Percentiles rank a stretch among this genome's conserved stretches.
Evolutionary conservation across 352 stramenopile species (phyloP).

Genomic region (Phytophthora syringae): DNA sequence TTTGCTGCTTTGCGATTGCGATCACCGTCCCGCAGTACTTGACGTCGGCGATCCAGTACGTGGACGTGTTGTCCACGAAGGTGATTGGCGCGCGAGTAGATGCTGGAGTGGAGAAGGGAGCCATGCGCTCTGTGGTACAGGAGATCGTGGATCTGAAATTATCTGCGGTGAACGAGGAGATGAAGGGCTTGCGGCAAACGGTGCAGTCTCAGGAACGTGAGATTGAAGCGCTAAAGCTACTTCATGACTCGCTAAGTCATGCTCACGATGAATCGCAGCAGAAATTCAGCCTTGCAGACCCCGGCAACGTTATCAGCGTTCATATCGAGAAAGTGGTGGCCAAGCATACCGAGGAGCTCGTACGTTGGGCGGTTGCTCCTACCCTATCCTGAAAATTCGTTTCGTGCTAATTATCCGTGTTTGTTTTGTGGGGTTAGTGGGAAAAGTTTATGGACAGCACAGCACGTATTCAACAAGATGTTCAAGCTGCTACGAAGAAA

Average conservation of each 20-base stretch:
- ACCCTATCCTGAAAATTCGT: neutral
- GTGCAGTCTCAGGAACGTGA: constrained; percentile 64
- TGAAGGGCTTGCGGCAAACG: constrained; percentile 54
- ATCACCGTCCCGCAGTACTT: constrained; percentile 78
- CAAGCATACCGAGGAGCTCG: constrained; percentile 72
- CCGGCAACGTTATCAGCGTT: constrained; percentile 59
- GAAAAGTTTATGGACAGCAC: constrained; percentile 55
- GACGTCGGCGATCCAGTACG: constrained; percentile 70
- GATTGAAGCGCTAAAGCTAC: constrained; percentile 58
- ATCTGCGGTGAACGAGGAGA: constrained; percentile 59
- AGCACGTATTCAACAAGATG: constrained; percentile 39
- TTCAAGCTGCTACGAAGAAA: constrained; percentile 33
- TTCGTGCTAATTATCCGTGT: too few relatives aligned
- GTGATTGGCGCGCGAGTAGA: constrained; percentile 30
- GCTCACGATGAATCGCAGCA: constrained; percentile 62
- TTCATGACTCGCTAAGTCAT: constrained; percentile 65
- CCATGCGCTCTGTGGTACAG: constrained; percentile 68
- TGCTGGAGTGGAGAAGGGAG: constrained; percentile 52
- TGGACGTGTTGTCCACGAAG: constrained; percentile 64
- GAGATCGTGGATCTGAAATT: constrained; percentile 79
- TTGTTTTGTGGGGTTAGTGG: constrained; percentile 61
- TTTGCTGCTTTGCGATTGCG: constrained; percentile 75
- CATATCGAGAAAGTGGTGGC: constrained; percentile 74
- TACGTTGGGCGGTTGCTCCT: constrained; percentile 27
- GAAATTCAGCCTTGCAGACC: constrained; percentile 66